These are phyloP conservation scores for Yarrowia phangngaensis DNA, from an alignment of 805 yeast species.

Conservation along the genomic window DNA sequence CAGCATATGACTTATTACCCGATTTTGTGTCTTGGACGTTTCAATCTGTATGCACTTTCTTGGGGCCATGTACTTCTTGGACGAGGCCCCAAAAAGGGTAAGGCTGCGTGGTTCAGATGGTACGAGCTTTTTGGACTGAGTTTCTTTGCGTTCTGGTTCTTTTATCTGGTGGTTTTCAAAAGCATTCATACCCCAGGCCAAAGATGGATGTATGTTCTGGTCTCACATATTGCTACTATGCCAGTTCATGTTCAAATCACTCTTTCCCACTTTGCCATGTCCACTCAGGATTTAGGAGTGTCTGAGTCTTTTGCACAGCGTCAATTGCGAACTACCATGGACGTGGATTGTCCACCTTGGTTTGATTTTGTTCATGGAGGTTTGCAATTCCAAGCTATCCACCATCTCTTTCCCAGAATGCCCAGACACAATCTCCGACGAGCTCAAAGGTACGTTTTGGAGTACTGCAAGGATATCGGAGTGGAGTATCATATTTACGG, in stretches of 20 bases:
- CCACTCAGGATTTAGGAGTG: constrained; percentile 79
- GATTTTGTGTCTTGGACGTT: constrained; percentile 74
- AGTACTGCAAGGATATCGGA: constrained; percentile 73
- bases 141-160: constrained; percentile 77
- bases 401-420: constrained; percentile 81
- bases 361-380: constrained; percentile 90
- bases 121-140: constrained; percentile 66
- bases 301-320: constrained; percentile 75
- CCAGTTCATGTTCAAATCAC: constrained; percentile 92
- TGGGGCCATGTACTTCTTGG: constrained; percentile 76
- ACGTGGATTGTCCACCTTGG: constrained; percentile 92
- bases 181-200: constrained; percentile 52
- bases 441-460: constrained; percentile 66
- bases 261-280: constrained; percentile 87
- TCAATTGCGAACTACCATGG: constrained; percentile 89
- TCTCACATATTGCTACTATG: constrained; percentile 79
- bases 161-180: constrained; percentile 56
- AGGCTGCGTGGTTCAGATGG: constrained; percentile 83
- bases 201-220: constrained; percentile 58
- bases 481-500: constrained; percentile 80
- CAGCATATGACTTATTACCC: constrained; percentile 76
- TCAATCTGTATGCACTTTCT: constrained; percentile 75
- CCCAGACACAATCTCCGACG: constrained; percentile 83
- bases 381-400: constrained; percentile 84
- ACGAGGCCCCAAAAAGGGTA: constrained; percentile 72